Base-by-base conservation (phyloP, 768 basidiomycete genomes). In the Termitomyces sp. region DNA sequence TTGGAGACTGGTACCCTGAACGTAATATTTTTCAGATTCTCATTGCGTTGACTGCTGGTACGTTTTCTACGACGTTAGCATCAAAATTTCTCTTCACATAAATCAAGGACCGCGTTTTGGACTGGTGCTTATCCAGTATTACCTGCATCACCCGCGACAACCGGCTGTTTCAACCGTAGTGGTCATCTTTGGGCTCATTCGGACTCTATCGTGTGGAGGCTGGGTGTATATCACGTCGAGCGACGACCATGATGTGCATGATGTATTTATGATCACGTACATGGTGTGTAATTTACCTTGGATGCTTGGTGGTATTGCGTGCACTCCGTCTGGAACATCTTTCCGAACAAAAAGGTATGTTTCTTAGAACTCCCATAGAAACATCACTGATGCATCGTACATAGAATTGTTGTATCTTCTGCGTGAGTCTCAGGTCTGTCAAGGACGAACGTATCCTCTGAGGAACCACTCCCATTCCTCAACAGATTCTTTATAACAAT, bases 1-100 rank as follows among this genome's bases (percentile, higher is more conserved):
- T 94, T 54, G 93, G 94, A 3, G 93, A 96, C 74, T 92, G 90
- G 87, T 91, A 87, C 61, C 92, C 91, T 36, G 90, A 94, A 62
- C 78, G 90, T 42, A 91, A 85, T 60, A 68, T 92, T 41, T 95
- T 94, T 64, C 94, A 96, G 61, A 82, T 94, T 36, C 75, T 94
- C 47, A 94, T 96, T 62, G 94, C 93, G 18, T 68, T 94, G 29
- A 91, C 90, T 33, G 85, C 92, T 50, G 90, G 88, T 77, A 39
- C 36, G 13, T 24, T 26, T 24, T 52, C n/a, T 55, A 29, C 10
- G 37, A 24, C 31, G 52, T 52, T 18, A 0, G 36, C n/a, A 53
- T 33, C 29, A 2, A 28, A 42, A 49, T 12, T 26, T 33, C 6
- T n/a, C n/a, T n/a, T 29, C 8, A 26, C 28, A 24, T 18, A 33